Evolutionary conservation across 2,329 filamentous ascomycete genomes (phyloP), one percentile per base, ranked within the genome.

Genomic region (Ophiostoma fasciatum): DNA sequence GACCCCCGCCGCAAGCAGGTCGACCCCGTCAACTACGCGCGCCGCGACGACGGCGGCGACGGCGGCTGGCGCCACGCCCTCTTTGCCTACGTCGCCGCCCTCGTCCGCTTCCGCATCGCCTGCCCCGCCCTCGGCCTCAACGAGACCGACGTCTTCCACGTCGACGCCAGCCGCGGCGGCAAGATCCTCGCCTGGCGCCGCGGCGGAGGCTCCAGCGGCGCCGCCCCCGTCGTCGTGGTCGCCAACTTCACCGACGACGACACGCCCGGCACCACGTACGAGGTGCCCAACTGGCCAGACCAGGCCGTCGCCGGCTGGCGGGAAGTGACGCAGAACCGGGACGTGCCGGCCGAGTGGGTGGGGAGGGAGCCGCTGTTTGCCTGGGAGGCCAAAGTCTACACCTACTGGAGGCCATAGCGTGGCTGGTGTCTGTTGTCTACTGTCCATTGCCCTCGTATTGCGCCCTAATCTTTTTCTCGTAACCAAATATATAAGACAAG

Each of bases 371-470:
- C 47, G 8, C 36, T 50, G 14, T 34, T 41, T 25, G 36, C 41
- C 2, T 50, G 48, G 47, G 48, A 48, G 31, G 46, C 44, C 8
- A 50, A 49, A 35, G 38, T 50, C 1, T 48, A 49, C 35, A 49
- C 46, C 4, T 43, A 39, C 14, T 50, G 45, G 46, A n/a, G n/a
- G n/a, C n/a, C n/a, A n/a, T n/a, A n/a, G n/a, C n/a, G n/a, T n/a
- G n/a, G n/a, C n/a, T n/a, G n/a, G n/a, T n/a, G n/a, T n/a, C n/a
- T n/a, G n/a, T n/a, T n/a, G n/a, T n/a, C n/a, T n/a, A n/a, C n/a
- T n/a, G n/a, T n/a, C n/a, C n/a, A n/a, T n/a, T n/a, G n/a, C n/a
- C n/a, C n/a, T n/a, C n/a, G n/a, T n/a, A n/a, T n/a, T n/a, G n/a
- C n/a, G n/a, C n/a, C n/a, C n/a, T n/a, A n/a, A n/a, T n/a, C n/a